Base-by-base conservation (phyloP, 2,329 filamentous ascomycete genomes). In the Pyrenophora graminea region DNA sequence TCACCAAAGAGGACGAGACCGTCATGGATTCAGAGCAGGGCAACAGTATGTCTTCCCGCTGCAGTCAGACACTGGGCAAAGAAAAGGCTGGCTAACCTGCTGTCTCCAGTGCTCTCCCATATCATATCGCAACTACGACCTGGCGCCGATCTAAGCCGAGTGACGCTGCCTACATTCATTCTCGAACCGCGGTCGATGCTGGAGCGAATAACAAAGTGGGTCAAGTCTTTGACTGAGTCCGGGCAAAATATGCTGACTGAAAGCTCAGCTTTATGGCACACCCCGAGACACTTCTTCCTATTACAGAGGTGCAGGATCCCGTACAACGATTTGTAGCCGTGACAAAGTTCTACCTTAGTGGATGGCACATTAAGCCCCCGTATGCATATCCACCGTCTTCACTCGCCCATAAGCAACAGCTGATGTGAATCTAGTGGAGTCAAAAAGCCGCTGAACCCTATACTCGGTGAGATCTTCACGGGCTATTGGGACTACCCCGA, bases 311-410 rank as follows among this genome's bases (percentile, higher is more conserved):
- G 63, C 89, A 97, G 44, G 93, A 99, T 68, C 93, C 94, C 1
- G 79, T 91, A 49, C 80, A 93, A 68, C 85, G 94, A 72, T 99
- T 99, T 70, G 86, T 97, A 25, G 90, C 91, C 12, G 94, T 99
- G 42, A 90, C 97, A 70, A 97, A 95, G 76, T 99, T 99, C 75
- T 99, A 99, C 75, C 80, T 99, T 38, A 96, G 91, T 74, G 94
- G 94, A 67, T 99, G 94, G 94, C 94, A 99, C 74, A 97, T 99
- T 72, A 94, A 93, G 75, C 94, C 94, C 69, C 89, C 91, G 91
- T 96, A 83, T 69, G 89, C 81, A 55, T 43, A 6, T 25, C 36
- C 40, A 2, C 39, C 30, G 25, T 37, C 8, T 41, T 34, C 21
- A 12, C 25, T 39, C 27, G 40, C 43, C 55, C 53, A 55, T 17